Percentiles rank a stretch among this genome's conserved stretches.
These are phyloP conservation scores for Zygosaccharomyces pseudorouxii DNA, from an alignment of 805 yeast species.

Conservation along the genomic window DNA sequence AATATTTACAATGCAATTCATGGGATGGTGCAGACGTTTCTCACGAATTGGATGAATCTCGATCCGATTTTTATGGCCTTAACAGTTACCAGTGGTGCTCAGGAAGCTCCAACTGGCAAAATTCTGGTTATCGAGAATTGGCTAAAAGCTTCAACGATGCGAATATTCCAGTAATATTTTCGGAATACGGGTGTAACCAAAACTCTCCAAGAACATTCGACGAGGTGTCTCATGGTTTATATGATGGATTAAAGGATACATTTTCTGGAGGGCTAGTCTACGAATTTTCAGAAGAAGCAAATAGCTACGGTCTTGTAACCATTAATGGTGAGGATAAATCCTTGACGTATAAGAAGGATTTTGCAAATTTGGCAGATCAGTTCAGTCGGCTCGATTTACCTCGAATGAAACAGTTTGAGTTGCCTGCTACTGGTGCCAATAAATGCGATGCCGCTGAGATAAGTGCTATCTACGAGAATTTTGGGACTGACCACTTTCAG, in stretches of 20 bases:
- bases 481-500: slow-evolving; percentile 43
- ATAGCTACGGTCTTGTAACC: slow-evolving; percentile 71
- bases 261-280: slow-evolving; percentile 92
- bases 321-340: slow-evolving; percentile 42
- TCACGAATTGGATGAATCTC: slow-evolving; percentile 52
- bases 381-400: slow-evolving; percentile 38
- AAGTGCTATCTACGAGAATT: slow-evolving; percentile 36
- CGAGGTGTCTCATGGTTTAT: slow-evolving; percentile 66
- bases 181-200: slow-evolving; percentile 82
- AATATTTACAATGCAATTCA: slow-evolving; percentile 74
- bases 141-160: slow-evolving; percentile 54
- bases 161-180: slow-evolving; percentile 62
- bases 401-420: slow-evolving; percentile 36
- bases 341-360: slow-evolving; percentile 45
- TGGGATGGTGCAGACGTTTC: slow-evolving; percentile 44
- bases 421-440: slow-evolving; percentile 30
- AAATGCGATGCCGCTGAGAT: slow-evolving; percentile 42
- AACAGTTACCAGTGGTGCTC: slow-evolving; percentile 92
- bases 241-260: slow-evolving; percentile 58
- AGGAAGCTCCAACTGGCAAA: slow-evolving; percentile 48
- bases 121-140: slow-evolving; percentile 64
- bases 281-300: slow-evolving; percentile 75
- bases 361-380: slow-evolving; percentile 44
- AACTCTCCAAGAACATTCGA: slow-evolving; percentile 76
- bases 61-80: slow-evolving; percentile 82